phyloP scores from a whole-genome alignment of 2,329 filamentous ascomycete genomes.

The Diaporthe sp. region DNA sequence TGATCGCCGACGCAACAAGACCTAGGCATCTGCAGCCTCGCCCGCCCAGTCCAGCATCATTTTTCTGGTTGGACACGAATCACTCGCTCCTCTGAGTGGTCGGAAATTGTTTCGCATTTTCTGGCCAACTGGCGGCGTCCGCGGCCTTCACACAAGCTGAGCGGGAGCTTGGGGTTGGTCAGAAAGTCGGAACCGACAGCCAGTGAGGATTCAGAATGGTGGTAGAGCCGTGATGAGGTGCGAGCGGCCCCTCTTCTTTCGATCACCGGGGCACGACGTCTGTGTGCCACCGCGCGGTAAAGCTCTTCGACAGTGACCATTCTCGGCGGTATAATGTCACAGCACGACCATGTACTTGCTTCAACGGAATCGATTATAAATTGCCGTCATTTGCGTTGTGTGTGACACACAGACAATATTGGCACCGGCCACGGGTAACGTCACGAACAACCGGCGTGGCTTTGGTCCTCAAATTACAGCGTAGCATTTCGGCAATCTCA shows the following conservation, averaged over 20 bases:
- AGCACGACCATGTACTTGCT: neutral
- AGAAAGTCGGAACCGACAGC: conserved; percentile 25
- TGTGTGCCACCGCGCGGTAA: neutral
- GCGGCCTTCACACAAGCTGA: neutral
- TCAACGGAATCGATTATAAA: neutral
- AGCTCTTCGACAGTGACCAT: neutral
- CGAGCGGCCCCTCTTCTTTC: neutral
- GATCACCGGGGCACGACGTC: neutral
- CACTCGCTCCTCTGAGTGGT: conserved; percentile 27
- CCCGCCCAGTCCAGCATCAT: conserved; percentile 8
- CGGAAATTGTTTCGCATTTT: conserved; percentile 30
- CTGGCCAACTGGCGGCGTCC: conserved; percentile 31
- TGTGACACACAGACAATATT: conserved; percentile 1
- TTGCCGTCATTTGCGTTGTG: conserved; percentile 10
- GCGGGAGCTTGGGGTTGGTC: conserved; percentile 25
- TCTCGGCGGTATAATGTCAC: neutral
- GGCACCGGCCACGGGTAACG: conserved; percentile 8
- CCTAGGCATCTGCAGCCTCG: conserved; percentile 6
- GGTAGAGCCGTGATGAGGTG: neutral
- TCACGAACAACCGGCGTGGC: neutral
- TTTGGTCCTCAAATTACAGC: conserved; percentile 31
- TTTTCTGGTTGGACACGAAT: conserved; percentile 26
- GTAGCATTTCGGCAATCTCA: conserved; percentile 27
- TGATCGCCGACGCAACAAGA: neutral
- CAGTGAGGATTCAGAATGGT: neutral